Evolutionary conservation across 805 yeast genomes (phyloP).

Genomic region (Cyberlindnera euphorbiiphila): DNA sequence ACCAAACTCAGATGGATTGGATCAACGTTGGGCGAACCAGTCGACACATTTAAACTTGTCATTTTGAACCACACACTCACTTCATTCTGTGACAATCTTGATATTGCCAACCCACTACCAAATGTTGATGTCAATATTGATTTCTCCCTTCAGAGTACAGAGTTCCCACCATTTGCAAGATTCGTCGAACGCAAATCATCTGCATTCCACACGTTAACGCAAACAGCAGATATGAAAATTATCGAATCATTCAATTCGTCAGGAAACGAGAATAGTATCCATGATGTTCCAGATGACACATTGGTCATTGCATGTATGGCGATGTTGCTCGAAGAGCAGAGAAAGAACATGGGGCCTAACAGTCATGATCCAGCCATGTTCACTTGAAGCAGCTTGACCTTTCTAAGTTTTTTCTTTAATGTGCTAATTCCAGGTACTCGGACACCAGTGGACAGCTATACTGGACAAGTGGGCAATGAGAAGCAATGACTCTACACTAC

Average conservation of each 20-base stretch:
- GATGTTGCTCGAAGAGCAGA: conserved; percentile 25
- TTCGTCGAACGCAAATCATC: conserved; percentile 23
- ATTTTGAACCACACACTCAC: conserved; percentile 33
- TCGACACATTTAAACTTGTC: conserved; percentile 33
- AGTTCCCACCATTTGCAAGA: conserved; percentile 23
- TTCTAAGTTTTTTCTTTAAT: too few relatives aligned
- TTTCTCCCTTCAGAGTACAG: conserved; percentile 6
- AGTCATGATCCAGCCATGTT: conserved; percentile 19
- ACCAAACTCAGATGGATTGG: conserved; percentile 40
- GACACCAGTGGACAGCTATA: too few relatives aligned
- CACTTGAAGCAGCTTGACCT: too few relatives aligned
- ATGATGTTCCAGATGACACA: conserved; percentile 19
- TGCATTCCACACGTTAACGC: conserved; percentile 6
- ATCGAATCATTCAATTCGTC: conserved; percentile 19
- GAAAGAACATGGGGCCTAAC: conserved; percentile 24
- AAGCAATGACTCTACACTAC: too few relatives aligned
- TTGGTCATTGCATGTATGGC: conserved; percentile 25
- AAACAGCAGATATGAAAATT: conserved; percentile 24
- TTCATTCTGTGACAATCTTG: conserved; percentile 25
- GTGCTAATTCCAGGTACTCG: too few relatives aligned
- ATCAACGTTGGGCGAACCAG: conserved; percentile 28
- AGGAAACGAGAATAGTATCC: conserved; percentile 11
- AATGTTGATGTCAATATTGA: conserved; percentile 3
- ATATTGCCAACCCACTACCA: conserved; percentile 7
- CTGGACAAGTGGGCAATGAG: too few relatives aligned